Base-by-base conservation (phyloP, 306 rosid genomes). In the Trichosanthes cucumerina region DNA sequence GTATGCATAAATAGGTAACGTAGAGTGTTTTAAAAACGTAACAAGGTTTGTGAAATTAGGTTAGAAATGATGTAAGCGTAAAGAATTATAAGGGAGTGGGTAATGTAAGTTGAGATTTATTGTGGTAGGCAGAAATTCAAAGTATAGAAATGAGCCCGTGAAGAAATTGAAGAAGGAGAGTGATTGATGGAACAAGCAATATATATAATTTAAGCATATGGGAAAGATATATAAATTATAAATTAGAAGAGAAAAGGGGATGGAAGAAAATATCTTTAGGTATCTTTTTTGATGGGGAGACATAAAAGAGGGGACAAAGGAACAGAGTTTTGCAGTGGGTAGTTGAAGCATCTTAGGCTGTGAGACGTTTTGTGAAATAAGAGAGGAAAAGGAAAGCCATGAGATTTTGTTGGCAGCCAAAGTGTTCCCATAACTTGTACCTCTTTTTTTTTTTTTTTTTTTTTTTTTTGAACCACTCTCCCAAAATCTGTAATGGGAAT, bases 221-320 rank as follows among this genome's bases (percentile, higher is more conserved):
- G 3, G 14, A 9, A n/a, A 9, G 33, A 56, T 7, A 54, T 54
- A 54, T 54, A 54, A n/a, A n/a, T n/a, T 1, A 19, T 2, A n/a
- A n/a, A n/a, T n/a, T 7, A 56, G 0, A 23, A 2, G 10, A 58
- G 64, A 58, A 65, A 60, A 26, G 39, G 43, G 24, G 11, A 36
- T 15, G 44, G 46, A 16, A 33, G 12, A 19, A 70, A 43, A 70
- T 24, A 24, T 70, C 47, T 46, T 71, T 44, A 44, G 57, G 77
- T 70, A 46, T 71, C 77, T 70, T 70, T 44, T 70, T 63, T 23
- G n/a, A 43, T 70, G 33, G 24, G 38, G 34, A 43, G 76, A 70
- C 76, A 70, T 44, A 70, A 70, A 44, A 44, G 76, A 71, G 33
- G 57, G 39, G 77, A 71, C 77, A 71, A 71, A 71, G 76, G 19